These are phyloP conservation scores for Solanum phureja DNA, from an alignment of 257 asterid genomes.

Conservation along the genomic window DNA sequence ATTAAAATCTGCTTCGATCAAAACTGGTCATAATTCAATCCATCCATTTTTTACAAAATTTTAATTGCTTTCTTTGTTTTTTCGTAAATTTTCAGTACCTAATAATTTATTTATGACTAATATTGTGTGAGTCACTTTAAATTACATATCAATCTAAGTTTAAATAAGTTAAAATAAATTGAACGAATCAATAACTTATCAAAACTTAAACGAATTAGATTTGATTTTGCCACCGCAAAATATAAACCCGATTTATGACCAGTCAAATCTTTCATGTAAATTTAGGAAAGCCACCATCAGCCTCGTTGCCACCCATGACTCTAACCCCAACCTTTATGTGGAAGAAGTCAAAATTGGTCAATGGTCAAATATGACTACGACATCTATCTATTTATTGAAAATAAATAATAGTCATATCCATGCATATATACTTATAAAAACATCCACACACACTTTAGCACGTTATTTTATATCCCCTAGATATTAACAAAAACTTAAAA, in stretches of 20 bases:
- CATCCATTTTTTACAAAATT: too few species aligned
- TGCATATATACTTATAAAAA: not conserved
- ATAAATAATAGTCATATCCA: not conserved
- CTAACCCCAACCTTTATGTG: not conserved
- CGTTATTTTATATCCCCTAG: not conserved
- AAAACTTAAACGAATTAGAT: too few species aligned
- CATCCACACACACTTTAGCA: not conserved
- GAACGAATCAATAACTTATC: accelerated
- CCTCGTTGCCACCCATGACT: not conserved
- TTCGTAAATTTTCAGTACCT: too few species aligned
- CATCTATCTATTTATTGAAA: not conserved
- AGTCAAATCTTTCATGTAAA: not conserved
- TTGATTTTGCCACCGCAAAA: not conserved
- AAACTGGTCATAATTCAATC: too few species aligned
- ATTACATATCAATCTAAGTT: too few species aligned
- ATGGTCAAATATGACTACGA: not conserved
- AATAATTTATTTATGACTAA: too few species aligned
- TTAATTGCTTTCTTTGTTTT: too few species aligned
- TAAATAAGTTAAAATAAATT: too few species aligned
- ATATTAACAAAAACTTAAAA: not conserved
- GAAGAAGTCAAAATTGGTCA: not conserved
- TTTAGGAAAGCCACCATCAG: not conserved
- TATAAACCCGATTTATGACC: not conserved
- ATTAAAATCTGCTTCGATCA: too few species aligned
- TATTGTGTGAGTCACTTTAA: too few species aligned